Conservation (phyloP, 2,329 filamentous ascomycete genomes). For the Ceratocystis huliohia region DNA sequence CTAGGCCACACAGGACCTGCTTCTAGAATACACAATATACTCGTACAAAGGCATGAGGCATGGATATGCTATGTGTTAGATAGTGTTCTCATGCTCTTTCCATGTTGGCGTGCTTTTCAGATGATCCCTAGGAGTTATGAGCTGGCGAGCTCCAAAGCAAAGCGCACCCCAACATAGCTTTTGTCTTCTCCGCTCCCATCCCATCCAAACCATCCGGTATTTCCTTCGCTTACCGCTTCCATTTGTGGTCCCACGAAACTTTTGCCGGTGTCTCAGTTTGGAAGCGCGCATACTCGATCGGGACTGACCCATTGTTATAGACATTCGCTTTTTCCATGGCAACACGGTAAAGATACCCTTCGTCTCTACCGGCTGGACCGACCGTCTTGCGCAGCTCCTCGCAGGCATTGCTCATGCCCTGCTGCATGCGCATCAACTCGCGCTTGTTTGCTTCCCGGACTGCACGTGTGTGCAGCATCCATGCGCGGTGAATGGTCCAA, state of each 20-base stretch:
- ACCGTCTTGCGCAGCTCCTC: constrained; percentile 61
- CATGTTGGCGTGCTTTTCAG: not conserved
- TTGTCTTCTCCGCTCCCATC: not conserved
- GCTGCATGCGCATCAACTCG: constrained; percentile 67
- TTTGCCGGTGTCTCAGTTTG: constrained; percentile 72
- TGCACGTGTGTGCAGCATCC: constrained; percentile 66
- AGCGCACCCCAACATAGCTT: not conserved
- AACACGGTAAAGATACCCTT: constrained; percentile 68
- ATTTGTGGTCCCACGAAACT: constrained; percentile 84
- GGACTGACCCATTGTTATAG: constrained; percentile 58
- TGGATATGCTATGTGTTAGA: not conserved
- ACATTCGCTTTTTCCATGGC: constrained; percentile 86
- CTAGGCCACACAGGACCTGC: not conserved
- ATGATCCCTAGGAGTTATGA: not conserved
- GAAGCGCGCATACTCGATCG: constrained; percentile 78
- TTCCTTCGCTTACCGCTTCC: constrained; percentile 47
- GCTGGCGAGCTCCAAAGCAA: not conserved
- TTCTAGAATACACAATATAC: constrained; percentile 16
- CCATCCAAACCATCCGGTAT: not conserved
- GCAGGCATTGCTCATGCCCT: constrained; percentile 71
- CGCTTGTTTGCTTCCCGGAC: constrained; percentile 50
- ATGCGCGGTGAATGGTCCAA: constrained; percentile 98
- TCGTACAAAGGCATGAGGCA: constrained; percentile 7
- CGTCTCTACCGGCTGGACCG: constrained; percentile 43
- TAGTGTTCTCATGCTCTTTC: not conserved